Evolutionary conservation across 768 basidiomycete species (phyloP).

Genomic region (Auricularia sp.): DNA sequence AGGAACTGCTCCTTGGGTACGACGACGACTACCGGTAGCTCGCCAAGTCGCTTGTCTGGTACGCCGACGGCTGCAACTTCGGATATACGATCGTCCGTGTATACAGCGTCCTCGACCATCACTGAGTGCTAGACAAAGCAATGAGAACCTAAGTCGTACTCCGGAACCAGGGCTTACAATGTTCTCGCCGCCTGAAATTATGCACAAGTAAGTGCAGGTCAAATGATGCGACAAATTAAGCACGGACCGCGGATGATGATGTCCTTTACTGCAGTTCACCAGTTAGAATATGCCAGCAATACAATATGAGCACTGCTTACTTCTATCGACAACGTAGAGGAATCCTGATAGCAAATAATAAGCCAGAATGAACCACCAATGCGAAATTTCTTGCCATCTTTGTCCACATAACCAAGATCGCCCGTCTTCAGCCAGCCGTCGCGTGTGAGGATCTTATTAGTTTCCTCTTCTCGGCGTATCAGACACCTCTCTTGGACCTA

Average conservation of each 20-base stretch:
- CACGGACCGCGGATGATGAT: conserved; percentile 38
- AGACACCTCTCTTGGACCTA: background rate
- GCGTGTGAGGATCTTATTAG: conserved; percentile 33
- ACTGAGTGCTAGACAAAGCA: conserved; percentile 42
- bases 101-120: conserved; percentile 50
- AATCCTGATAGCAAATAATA: conserved; percentile 11
- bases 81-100: conserved; percentile 40
- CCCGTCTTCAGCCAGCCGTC: conserved; percentile 52
- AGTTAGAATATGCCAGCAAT: no score
- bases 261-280: conserved; percentile 36
- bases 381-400: conserved; percentile 20
- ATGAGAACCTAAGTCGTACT: background rate
- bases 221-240: no score
- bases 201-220: no score
- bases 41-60: conserved; percentile 48
- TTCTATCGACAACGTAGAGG: conserved; percentile 23
- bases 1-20: conserved; percentile 35
- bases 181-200: conserved; percentile 42
- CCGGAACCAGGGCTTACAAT: conserved; percentile 32
- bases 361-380: no score
- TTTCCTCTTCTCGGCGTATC: conserved; percentile 26
- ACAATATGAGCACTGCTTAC: conserved; percentile 6
- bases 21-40: conserved; percentile 47
- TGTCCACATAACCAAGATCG: conserved; percentile 42
- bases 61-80: conserved; percentile 52